A percentile compares a stretch with the other conserved stretches of the same genome.
Evolutionary conservation across 768 basidiomycete genomes (phyloP).

Genomic region (Gloeopeniophorella convolvens): DNA sequence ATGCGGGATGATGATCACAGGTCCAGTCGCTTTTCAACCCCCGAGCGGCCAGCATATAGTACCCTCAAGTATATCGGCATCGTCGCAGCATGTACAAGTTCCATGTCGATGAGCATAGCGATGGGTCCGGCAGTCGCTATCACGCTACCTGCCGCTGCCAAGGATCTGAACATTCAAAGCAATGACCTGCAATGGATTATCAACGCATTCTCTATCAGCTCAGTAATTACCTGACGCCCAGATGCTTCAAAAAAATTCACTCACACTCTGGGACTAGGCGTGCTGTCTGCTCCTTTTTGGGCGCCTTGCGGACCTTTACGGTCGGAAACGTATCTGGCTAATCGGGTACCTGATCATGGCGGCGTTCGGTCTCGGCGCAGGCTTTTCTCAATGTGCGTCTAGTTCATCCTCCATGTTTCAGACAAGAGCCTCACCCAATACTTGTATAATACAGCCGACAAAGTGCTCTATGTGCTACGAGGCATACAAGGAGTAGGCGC

Average conservation of each 20-base stretch:
- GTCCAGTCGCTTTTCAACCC: not conserved
- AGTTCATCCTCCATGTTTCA: not conserved
- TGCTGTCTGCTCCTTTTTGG: slow-evolving; percentile 75
- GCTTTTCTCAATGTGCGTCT: slow-evolving; percentile 47
- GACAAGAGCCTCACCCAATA: too few species aligned
- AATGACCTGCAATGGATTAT: slow-evolving; percentile 59
- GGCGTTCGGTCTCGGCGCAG: slow-evolving; percentile 57
- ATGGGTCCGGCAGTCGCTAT: slow-evolving; percentile 25
- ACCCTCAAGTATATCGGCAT: slow-evolving; percentile 11
- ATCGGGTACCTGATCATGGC: slow-evolving; percentile 48
- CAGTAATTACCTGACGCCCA: slow-evolving; percentile 34
- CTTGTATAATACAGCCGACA: slow-evolving; percentile 36
- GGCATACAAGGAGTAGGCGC: slow-evolving; percentile 75
- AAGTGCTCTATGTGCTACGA: slow-evolving; percentile 63
- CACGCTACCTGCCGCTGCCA: slow-evolving; percentile 27
- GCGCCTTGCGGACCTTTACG: slow-evolving; percentile 73
- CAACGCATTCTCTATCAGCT: slow-evolving; percentile 62
- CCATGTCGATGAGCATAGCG: slow-evolving; percentile 27
- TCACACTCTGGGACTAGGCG: slow-evolving; percentile 43
- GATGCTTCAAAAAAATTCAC: not conserved
- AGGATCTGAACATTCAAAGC: slow-evolving; percentile 42
- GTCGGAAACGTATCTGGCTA: slow-evolving; percentile 63
- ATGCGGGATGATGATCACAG: too few species aligned
- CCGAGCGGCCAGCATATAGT: not conserved
- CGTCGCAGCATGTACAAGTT: slow-evolving; percentile 27